Percentiles rank a stretch among this genome's conserved stretches.
Conservation (phyloP, 2,329 filamentous ascomycete genomes). For the Diaporthe citriasiana region DNA sequence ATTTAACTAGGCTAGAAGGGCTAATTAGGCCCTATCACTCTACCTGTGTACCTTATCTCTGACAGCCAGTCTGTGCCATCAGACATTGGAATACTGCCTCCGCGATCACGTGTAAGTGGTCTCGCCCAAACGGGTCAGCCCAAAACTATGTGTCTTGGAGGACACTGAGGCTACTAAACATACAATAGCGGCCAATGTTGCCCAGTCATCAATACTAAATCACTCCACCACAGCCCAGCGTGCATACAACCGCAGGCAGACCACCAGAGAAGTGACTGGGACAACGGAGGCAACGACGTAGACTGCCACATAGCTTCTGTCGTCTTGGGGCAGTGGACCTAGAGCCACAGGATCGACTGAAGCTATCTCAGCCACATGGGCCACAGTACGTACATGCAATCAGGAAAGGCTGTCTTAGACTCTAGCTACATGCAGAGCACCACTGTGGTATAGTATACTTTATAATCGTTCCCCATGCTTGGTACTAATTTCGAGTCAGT, state of each 20-base stretch:
- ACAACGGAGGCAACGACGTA: neutral
- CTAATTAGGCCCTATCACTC: no score
- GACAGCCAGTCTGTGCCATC: conserved; percentile 15
- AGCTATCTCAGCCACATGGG: neutral
- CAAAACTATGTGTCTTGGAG: accelerated
- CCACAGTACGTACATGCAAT: neutral
- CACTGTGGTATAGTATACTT: neutral
- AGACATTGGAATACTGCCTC: conserved; percentile 1
- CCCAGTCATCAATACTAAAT: conserved; percentile 19
- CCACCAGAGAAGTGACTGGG: neutral
- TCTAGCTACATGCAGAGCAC: neutral
- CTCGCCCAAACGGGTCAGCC: neutral
- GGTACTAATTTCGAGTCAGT: neutral
- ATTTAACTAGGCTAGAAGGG: no score
- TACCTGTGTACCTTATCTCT: no score
- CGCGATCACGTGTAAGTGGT: neutral
- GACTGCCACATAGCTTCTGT: conserved; percentile 2
- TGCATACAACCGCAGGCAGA: neutral
- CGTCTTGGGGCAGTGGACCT: neutral
- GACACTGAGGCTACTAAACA: neutral
- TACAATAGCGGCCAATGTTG: conserved; percentile 8
- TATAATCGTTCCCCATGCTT: neutral
- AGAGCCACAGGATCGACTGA: neutral
- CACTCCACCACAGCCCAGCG: conserved; percentile 8
- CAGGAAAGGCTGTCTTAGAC: neutral